Evolutionary conservation across 805 yeast genomes (phyloP).

Genomic region (Cyberlindnera subsufficiens): DNA sequence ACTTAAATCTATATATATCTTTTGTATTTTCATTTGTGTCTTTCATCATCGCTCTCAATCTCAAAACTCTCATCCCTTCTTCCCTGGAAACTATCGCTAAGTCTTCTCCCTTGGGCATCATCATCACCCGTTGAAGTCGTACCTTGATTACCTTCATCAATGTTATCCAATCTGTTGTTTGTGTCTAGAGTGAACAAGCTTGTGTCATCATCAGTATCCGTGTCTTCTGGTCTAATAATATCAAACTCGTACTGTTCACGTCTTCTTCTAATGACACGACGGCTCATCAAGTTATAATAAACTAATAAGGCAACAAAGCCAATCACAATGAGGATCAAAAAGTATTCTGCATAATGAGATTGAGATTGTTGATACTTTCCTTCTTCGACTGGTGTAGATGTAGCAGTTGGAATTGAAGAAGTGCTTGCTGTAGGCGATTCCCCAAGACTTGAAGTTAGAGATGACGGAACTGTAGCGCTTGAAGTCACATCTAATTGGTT

Average conservation of each 20-base stretch:
- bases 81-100: constrained; percentile 5
- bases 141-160: constrained; percentile 1
- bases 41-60: constrained; percentile 18
- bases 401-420: constrained; percentile 3
- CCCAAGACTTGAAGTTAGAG: constrained; percentile 4
- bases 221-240: constrained; percentile 42
- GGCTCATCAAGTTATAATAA: constrained; percentile 35
- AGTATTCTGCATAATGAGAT: constrained; percentile 53
- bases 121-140: background rate
- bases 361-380: constrained; percentile 32
- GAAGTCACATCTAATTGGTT: constrained; percentile 1
- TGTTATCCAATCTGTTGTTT: constrained; percentile 52
- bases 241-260: constrained; percentile 30
- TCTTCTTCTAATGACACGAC: constrained; percentile 36
- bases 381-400: constrained; percentile 24
- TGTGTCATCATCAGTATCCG: constrained; percentile 40
- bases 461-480: background rate
- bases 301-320: constrained; percentile 47
- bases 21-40: constrained; percentile 3
- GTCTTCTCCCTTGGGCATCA: constrained; percentile 1
- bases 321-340: constrained; percentile 49
- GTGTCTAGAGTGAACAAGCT: constrained; percentile 14
- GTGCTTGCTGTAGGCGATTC: constrained; percentile 15
- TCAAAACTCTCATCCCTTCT: constrained; percentile 17
- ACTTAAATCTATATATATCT: background rate